Percentiles rank a stretch among this genome's conserved stretches.
Evolutionary conservation across 2,329 filamentous ascomycete species (phyloP).

Genomic region (Ophiocordyceps camponoti-saundersi): DNA sequence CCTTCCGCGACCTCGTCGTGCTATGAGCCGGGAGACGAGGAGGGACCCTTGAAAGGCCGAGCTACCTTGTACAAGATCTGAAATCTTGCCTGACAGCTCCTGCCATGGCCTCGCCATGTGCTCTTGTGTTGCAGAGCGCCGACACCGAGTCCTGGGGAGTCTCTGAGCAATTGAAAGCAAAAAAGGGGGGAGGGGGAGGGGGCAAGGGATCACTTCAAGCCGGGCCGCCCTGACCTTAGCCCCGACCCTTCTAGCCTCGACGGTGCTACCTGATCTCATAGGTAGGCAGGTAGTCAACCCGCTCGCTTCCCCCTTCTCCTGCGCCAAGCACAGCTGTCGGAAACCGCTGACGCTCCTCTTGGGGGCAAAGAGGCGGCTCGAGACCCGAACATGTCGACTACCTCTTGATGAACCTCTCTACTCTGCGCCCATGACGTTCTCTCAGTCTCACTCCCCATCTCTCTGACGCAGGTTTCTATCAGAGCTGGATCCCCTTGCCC

Average conservation of each 20-base stretch:
- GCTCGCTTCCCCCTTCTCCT: neutral
- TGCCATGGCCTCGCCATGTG: constrained; percentile 1
- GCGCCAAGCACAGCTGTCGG: neutral
- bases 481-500: neutral
- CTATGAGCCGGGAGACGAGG: neutral
- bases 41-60: constrained; percentile 1
- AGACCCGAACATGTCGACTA: neutral
- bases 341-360: neutral
- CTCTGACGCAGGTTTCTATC: neutral
- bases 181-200: neutral
- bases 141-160: neutral
- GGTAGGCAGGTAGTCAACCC: neutral
- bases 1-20: neutral
- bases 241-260: neutral
- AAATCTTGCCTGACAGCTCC: constrained; percentile 1
- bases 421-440: neutral
- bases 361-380: neutral
- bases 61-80: constrained; percentile 3
- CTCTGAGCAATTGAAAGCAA: neutral
- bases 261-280: neutral
- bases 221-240: neutral
- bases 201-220: neutral
- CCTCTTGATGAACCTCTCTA: neutral
- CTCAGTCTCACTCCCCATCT: no score
- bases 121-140: constrained; percentile 1